Percentiles rank a stretch among this genome's conserved stretches.
phyloP scores from a whole-genome alignment of 2,329 filamentous ascomycete genomes.

The Aspergillus unguis region DNA sequence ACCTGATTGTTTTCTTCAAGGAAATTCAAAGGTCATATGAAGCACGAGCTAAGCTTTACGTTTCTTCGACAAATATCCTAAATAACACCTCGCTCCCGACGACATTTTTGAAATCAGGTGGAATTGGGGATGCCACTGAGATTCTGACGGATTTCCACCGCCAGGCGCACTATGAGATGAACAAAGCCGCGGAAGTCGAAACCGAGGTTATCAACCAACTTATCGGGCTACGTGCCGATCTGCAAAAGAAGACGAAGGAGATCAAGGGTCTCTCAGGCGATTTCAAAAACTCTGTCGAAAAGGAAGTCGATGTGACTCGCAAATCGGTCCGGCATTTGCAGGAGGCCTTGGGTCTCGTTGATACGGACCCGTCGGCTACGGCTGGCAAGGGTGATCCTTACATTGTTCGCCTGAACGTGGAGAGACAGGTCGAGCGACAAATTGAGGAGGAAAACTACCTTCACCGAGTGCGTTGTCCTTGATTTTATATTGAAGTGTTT shows the following conservation, averaged over 20 bases:
- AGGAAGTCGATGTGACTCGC: conserved; percentile 82
- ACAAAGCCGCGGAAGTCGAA: conserved; percentile 87
- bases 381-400: conserved; percentile 91
- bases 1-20: conserved; percentile 88
- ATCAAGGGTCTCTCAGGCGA: conserved; percentile 91
- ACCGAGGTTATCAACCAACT: conserved; percentile 86
- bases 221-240: conserved; percentile 78
- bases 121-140: conserved; percentile 81
- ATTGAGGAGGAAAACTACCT: conserved; percentile 97
- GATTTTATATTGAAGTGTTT: not conserved
- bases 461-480: conserved; percentile 65
- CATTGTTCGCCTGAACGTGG: conserved; percentile 77
- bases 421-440: conserved; percentile 86
- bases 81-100: conserved; percentile 74
- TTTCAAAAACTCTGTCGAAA: conserved; percentile 95
- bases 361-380: conserved; percentile 70
- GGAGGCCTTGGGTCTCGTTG: conserved; percentile 73
- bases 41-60: conserved; percentile 71
- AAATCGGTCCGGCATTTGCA: conserved; percentile 77
- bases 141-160: conserved; percentile 81
- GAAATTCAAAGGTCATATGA: conserved; percentile 91
- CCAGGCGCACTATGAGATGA: conserved; percentile 71
- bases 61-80: conserved; percentile 79
- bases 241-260: conserved; percentile 96
- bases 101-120: conserved; percentile 73